phyloP scores from a whole-genome alignment of 257 asterid genomes.

The Coffea eugenioides region DNA sequence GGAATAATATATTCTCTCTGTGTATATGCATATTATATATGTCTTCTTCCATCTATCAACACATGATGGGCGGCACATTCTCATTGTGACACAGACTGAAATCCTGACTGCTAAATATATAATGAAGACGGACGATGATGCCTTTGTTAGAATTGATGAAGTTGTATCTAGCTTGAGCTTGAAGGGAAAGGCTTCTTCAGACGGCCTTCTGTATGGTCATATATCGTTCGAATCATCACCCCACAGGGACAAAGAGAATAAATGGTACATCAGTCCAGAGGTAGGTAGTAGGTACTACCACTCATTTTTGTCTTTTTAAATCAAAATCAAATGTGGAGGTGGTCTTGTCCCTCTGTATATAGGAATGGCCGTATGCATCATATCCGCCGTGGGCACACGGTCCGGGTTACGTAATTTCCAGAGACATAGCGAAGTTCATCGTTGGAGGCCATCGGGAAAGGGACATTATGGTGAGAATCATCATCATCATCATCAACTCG shows the following conservation, averaged over 20 bases:
- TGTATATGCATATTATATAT: too few relatives aligned
- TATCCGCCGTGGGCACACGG: slow-evolving; percentile 99
- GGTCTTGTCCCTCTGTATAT: too few relatives aligned
- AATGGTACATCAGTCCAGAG: slow-evolving; percentile 89
- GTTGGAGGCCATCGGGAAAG: slow-evolving; percentile 65
- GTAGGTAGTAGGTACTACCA: neutral
- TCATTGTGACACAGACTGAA: slow-evolving; percentile 48
- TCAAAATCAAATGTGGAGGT: too few relatives aligned
- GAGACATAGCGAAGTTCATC: slow-evolving; percentile 78
- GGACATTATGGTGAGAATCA: slow-evolving; percentile 59
- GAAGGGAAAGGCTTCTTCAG: slow-evolving; percentile 41
- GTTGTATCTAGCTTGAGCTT: slow-evolving; percentile 65
- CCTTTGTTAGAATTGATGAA: slow-evolving; percentile 93
- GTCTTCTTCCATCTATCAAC: too few relatives aligned
- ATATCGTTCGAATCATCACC: slow-evolving; percentile 80
- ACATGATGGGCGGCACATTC: too few relatives aligned
- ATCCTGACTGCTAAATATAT: slow-evolving; percentile 71
- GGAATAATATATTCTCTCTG: too few relatives aligned
- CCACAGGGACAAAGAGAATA: slow-evolving; percentile 76
- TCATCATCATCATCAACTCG: neutral
- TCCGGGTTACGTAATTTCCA: slow-evolving; percentile 85
- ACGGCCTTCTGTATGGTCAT: slow-evolving; percentile 67
- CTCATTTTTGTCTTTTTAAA: too few relatives aligned
- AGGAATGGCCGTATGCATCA: slow-evolving; percentile 82
- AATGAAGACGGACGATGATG: slow-evolving; percentile 97